Percentiles rank a stretch among this genome's conserved stretches.
Conservation (phyloP, 225 moss, liverwort and hornwort species). For the Ulota crispa region DNA sequence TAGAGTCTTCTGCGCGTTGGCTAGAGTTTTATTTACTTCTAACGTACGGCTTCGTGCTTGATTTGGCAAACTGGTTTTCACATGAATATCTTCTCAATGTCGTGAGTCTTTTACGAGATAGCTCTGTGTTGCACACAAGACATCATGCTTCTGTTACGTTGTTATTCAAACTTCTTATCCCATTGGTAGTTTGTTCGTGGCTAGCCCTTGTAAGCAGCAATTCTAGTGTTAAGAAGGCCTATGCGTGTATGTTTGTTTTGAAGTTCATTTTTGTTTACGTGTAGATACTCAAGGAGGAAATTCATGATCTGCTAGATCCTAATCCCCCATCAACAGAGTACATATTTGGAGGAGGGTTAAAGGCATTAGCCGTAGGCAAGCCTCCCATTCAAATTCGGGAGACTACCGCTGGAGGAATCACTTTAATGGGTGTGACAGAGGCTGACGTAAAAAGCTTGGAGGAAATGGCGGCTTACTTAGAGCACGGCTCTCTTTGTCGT, state of each 20-base stretch:
- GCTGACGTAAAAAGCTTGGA: conserved; percentile 79
- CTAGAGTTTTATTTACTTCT: background rate
- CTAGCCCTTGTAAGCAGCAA: background rate
- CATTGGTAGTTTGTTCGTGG: background rate
- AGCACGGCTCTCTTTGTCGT: conserved; percentile 94
- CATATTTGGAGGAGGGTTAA: conserved; percentile 73
- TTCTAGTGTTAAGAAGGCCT: background rate
- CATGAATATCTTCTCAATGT: background rate
- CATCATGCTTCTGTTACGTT: background rate
- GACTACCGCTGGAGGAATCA: conserved; percentile 90
- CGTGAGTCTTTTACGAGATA: background rate
- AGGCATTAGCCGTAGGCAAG: conserved; percentile 66
- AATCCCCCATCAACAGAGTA: conserved; percentile 78
- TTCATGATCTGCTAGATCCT: conserved; percentile 90
- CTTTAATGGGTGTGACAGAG: conserved; percentile 86
- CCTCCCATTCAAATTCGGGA: conserved; percentile 95
- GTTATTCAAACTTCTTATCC: conserved; percentile 3
- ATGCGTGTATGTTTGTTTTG: background rate
- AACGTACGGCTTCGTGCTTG: background rate
- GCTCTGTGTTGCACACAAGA: background rate
- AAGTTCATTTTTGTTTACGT: conserved; percentile 8
- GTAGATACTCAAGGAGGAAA: conserved; percentile 94
- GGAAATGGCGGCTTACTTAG: conserved; percentile 90
- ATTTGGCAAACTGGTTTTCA: background rate
- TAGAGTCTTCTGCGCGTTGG: background rate